Conservation (phyloP, 768 basidiomycete genomes). For the Suillus alpinus region DNA sequence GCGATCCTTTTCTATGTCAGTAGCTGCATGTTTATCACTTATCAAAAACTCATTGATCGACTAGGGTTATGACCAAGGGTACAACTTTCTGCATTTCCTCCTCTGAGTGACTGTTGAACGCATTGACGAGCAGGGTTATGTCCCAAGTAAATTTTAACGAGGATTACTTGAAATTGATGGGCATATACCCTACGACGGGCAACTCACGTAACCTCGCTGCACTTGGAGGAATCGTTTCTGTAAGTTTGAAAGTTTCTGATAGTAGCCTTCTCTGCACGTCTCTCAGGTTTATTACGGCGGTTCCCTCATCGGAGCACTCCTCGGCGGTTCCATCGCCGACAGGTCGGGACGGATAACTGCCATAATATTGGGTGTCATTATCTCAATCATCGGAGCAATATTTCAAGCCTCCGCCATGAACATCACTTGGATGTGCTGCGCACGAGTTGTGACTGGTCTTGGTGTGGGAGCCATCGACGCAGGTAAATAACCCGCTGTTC, state of each 20-base stretch:
- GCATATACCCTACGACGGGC: slow-evolving; percentile 7
- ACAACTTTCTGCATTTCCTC: not conserved
- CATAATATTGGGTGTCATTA: slow-evolving; percentile 5
- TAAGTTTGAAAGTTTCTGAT: not conserved
- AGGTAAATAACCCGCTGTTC: not conserved
- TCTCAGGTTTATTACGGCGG: not conserved
- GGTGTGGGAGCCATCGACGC: slow-evolving; percentile 8
- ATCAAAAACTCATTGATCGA: not conserved
- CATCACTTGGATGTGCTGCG: slow-evolving; percentile 10
- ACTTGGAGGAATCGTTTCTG: slow-evolving; percentile 10
- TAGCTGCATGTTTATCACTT: not conserved
- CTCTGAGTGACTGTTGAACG: not conserved
- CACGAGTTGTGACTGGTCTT: slow-evolving; percentile 6
- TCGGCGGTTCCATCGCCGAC: slow-evolving; percentile 5
- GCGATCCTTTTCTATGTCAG: slow-evolving; percentile 5
- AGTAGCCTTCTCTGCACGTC: not conserved
- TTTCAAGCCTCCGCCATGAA: slow-evolving; percentile 8
- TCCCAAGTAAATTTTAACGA: slow-evolving; percentile 9
- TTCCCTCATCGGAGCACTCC: slow-evolving; percentile 4
- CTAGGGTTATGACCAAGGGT: slow-evolving; percentile 8
- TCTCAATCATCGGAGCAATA: slow-evolving; percentile 5
- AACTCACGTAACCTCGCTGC: slow-evolving; percentile 8
- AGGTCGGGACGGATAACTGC: slow-evolving; percentile 6
- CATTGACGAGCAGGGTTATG: slow-evolving; percentile 1
- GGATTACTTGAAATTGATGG: slow-evolving; percentile 5